These are phyloP conservation scores for Exophiala alcalophila DNA, from an alignment of 2,329 filamentous ascomycete genomes.

Conservation along the genomic window DNA sequence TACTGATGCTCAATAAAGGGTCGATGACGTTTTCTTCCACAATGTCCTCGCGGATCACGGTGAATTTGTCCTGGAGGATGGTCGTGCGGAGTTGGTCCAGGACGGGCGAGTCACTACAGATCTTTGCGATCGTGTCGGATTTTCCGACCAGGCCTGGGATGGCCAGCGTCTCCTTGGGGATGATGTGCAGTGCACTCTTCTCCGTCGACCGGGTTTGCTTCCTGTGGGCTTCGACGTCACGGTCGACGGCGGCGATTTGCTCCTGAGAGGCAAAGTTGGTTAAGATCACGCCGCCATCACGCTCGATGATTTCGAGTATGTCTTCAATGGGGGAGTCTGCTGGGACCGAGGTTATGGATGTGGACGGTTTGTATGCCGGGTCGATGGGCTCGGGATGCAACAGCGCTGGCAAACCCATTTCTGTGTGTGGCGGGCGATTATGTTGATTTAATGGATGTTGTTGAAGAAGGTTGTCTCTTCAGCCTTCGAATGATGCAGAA, in stretches of 20 bases:
- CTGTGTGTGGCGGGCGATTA: too few relatives aligned
- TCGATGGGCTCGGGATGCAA: conserved; percentile 13
- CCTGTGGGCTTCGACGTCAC: conserved; percentile 15
- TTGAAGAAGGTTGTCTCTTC: too few relatives aligned
- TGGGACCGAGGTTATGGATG: conserved; percentile 30
- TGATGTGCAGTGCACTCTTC: conserved; percentile 17
- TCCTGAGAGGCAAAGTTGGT: conserved; percentile 30
- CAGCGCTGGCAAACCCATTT: conserved; percentile 13
- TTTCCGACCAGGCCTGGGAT: conserved; percentile 35
- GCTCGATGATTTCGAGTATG: conserved; percentile 35
- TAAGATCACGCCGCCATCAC: conserved; percentile 37
- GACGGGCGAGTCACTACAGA: conserved; percentile 30
- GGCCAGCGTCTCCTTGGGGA: conserved; percentile 23
- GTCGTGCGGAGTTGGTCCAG: conserved; percentile 30
- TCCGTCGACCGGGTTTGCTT: conserved; percentile 10
- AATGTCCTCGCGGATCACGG: conserved; percentile 28
- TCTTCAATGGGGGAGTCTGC: conserved; percentile 32
- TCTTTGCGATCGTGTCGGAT: conserved; percentile 14
- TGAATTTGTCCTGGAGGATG: conserved; percentile 32
- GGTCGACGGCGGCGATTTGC: conserved; percentile 32
- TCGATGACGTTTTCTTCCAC: conserved; percentile 29
- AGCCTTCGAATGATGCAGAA: too few relatives aligned
- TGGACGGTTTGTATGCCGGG: conserved; percentile 13
- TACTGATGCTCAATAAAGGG: conserved; percentile 34
- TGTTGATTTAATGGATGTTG: too few relatives aligned